Evolutionary conservation across 768 basidiomycete genomes (phyloP).

Genomic region (Mycena crocata): DNA sequence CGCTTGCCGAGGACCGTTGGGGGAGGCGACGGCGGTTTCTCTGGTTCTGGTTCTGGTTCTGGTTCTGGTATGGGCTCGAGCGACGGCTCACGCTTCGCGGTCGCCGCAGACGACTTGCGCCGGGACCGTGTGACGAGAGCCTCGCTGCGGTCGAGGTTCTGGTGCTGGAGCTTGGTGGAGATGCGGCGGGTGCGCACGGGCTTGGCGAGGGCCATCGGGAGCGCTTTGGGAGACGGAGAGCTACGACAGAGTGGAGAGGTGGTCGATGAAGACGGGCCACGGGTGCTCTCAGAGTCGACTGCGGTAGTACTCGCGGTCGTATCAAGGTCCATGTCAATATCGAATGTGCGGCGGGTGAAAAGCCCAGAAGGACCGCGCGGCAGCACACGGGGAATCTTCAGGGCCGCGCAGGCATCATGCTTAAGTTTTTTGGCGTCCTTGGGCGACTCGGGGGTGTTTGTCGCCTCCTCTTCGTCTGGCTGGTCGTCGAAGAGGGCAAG

Average conservation of each 20-base stretch:
- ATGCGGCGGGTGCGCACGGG: conserved; percentile 29
- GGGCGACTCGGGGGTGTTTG: neutral
- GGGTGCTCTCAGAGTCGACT: neutral
- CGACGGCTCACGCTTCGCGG: neutral
- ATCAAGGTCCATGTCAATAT: neutral
- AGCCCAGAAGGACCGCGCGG: conserved; percentile 29
- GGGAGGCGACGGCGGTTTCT: neutral
- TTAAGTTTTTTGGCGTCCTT: conserved; percentile 17
- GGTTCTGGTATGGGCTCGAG: neutral
- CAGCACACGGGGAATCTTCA: conserved; percentile 30
- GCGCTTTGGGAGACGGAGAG: neutral
- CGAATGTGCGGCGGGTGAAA: conserved; percentile 16
- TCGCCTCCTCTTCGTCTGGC: conserved; percentile 44
- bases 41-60: neutral
- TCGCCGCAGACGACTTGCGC: neutral
- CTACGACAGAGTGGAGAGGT: conserved; percentile 1
- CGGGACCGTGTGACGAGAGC: neutral
- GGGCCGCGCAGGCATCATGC: conserved; percentile 36
- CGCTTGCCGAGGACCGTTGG: conserved; percentile 29
- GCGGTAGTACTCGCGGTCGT: conserved; percentile 16
- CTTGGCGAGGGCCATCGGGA: conserved; percentile 28
- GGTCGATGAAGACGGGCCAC: neutral
- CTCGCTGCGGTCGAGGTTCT: conserved; percentile 25
- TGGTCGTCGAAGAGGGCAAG: conserved; percentile 53
- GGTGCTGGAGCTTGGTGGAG: conserved; percentile 25